Percentiles rank a stretch among this genome's conserved stretches.
These are phyloP conservation scores for Westerdykella sp. DNA, from an alignment of 2,329 filamentous ascomycete genomes.

Conservation along the genomic window DNA sequence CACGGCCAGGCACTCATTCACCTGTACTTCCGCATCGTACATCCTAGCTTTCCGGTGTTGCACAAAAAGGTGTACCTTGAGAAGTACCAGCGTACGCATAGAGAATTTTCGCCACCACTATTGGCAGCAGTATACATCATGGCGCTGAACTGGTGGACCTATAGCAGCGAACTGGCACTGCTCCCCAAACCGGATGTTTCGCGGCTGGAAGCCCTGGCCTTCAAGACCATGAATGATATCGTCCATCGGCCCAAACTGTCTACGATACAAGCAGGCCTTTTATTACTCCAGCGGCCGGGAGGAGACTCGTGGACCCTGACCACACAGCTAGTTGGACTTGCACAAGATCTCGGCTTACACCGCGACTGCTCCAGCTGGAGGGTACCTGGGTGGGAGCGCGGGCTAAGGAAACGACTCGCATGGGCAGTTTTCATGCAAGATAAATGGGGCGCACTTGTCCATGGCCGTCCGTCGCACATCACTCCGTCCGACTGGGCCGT, in stretches of 20 bases:
- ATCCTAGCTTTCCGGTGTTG: constrained; percentile 53
- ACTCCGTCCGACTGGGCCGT: constrained; percentile 52
- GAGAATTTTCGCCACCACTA: constrained; percentile 54
- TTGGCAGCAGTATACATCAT: constrained; percentile 57
- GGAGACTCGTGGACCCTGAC: constrained; percentile 30
- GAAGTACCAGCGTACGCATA: constrained; percentile 53
- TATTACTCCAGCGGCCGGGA: constrained; percentile 35
- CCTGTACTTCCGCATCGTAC: constrained; percentile 63
- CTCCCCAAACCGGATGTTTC: constrained; percentile 39
- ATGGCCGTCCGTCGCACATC: constrained; percentile 54
- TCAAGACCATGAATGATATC: constrained; percentile 34
- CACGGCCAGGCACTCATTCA: constrained; percentile 65
- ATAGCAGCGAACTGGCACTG: constrained; percentile 49
- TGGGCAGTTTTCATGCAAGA: constrained; percentile 64
- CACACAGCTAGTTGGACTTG: constrained; percentile 34
- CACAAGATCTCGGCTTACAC: constrained; percentile 37
- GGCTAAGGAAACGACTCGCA: constrained; percentile 54
- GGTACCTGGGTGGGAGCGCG: constrained; percentile 58
- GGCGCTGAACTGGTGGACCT: constrained; percentile 57
- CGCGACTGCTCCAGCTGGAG: constrained; percentile 58
- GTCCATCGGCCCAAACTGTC: constrained; percentile 38
- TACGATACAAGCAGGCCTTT: constrained; percentile 36
- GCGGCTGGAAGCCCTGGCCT: constrained; percentile 29
- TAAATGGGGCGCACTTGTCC: constrained; percentile 54
- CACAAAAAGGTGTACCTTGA: constrained; percentile 58